A percentile compares a stretch with the other conserved stretches of the same genome.
phyloP scores from a whole-genome alignment of 2,329 filamentous ascomycete species.

The Neoarthrinium moseri region DNA sequence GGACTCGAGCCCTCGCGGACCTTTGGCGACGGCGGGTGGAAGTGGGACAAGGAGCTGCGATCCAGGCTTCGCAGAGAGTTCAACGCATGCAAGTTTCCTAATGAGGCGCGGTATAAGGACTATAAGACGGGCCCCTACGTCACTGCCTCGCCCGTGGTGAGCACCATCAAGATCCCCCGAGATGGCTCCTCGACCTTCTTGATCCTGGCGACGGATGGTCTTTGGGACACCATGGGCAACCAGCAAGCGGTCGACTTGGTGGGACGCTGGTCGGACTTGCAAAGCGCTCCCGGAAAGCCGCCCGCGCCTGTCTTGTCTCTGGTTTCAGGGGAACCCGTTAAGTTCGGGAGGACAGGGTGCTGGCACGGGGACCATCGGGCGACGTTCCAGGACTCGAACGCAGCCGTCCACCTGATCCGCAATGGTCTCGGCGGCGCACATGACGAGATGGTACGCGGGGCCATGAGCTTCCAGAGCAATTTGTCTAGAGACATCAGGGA shows the following conservation, averaged over 20 bases:
- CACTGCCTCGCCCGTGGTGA: conserved; percentile 65
- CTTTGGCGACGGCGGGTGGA: conserved; percentile 69
- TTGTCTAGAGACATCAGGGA: conserved; percentile 65
- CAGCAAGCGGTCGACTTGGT: conserved; percentile 59
- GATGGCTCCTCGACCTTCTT: conserved; percentile 51
- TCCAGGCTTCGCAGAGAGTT: conserved; percentile 42
- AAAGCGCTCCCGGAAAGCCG: conserved; percentile 16
- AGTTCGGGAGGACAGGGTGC: conserved; percentile 23
- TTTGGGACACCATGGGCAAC: conserved; percentile 62
- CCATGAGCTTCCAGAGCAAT: conserved; percentile 70
- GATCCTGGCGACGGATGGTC: conserved; percentile 65
- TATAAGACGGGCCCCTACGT: conserved; percentile 63
- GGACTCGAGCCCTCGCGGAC: conserved; percentile 62
- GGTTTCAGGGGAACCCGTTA: conserved; percentile 17
- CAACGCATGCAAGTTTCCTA: conserved; percentile 39
- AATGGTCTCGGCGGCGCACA: conserved; percentile 80
- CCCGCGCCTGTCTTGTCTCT: neutral
- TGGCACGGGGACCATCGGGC: conserved; percentile 56
- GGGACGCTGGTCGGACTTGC: conserved; percentile 47
- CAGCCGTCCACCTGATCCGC: conserved; percentile 75
- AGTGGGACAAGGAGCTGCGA: conserved; percentile 56
- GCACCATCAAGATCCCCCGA: conserved; percentile 47
- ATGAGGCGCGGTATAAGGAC: conserved; percentile 38
- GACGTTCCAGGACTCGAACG: conserved; percentile 76
- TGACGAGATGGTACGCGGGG: conserved; percentile 68